These are phyloP conservation scores for Chlorella ohadii DNA, from an alignment of 139 green algal genomes.

Conservation along the genomic window DNA sequence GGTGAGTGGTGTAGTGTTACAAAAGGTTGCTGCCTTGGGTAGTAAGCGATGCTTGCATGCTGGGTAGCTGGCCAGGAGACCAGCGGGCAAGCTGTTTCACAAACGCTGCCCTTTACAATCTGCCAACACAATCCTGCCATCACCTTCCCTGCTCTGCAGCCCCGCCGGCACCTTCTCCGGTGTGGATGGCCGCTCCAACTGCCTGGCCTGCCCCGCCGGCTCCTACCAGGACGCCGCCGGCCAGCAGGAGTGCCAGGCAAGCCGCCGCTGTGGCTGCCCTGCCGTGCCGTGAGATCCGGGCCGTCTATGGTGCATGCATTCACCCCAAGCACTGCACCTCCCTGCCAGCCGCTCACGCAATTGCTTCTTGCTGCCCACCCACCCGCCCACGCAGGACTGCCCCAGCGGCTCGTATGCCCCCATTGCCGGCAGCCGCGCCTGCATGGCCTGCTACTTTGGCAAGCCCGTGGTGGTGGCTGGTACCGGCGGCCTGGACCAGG, in stretches of 20 bases:
- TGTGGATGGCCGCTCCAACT: neutral
- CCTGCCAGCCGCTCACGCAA: too few relatives aligned
- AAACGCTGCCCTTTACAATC: too few relatives aligned
- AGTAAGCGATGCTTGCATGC: too few relatives aligned
- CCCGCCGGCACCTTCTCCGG: neutral
- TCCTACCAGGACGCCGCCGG: neutral
- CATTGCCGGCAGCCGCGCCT: neutral
- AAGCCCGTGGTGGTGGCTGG: neutral
- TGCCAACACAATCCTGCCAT: too few relatives aligned
- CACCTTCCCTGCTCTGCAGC: neutral
- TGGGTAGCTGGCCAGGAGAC: neutral
- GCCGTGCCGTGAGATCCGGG: too few relatives aligned
- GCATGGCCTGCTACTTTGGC: slow-evolving; percentile 1
- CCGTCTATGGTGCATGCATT: too few relatives aligned
- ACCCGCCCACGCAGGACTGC: neutral
- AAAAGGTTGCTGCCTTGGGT: too few relatives aligned
- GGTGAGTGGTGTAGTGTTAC: neutral
- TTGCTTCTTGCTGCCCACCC: too few relatives aligned
- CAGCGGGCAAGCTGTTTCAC: too few relatives aligned
- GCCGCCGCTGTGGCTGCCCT: too few relatives aligned
- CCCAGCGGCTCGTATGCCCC: neutral
- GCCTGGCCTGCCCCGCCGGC: neutral
- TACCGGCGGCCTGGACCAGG: neutral
- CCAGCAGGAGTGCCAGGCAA: neutral
- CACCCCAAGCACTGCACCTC: too few relatives aligned